Conservation (phyloP, 441 rosid species). For the Rhodomyrtus psidioides region DNA sequence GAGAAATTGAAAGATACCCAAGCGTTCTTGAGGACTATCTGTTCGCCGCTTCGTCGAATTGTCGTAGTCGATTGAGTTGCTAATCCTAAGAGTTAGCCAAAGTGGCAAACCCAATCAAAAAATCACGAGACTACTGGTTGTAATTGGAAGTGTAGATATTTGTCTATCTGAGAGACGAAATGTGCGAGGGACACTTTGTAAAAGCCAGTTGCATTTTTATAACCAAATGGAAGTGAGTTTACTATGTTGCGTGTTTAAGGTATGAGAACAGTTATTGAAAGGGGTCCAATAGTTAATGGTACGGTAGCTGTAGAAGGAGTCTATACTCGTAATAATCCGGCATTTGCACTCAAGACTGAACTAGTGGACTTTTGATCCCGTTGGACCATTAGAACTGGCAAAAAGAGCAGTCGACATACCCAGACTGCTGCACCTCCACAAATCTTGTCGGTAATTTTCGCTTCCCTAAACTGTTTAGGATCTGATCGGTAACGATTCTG, state of each 20-base stretch:
- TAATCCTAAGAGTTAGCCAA: not conserved
- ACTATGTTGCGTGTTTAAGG: not conserved
- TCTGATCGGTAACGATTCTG: too few species aligned
- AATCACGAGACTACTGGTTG: not conserved
- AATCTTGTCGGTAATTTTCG: not conserved
- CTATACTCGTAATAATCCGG: not conserved
- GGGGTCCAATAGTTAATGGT: not conserved
- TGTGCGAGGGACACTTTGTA: too few species aligned
- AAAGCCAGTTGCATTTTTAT: too few species aligned
- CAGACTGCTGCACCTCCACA: not conserved
- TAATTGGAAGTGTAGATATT: not conserved
- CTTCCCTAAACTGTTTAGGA: too few species aligned
- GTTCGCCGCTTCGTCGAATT: not conserved
- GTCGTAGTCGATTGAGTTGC: not conserved
- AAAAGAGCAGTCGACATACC: not conserved
- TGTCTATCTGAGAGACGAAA: not conserved
- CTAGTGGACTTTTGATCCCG: too few species aligned
- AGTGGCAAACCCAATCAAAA: not conserved
- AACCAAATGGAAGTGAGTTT: not conserved
- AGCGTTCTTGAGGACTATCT: not conserved
- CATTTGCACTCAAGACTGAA: not conserved
- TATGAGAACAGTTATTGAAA: not conserved
- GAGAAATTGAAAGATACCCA: not conserved
- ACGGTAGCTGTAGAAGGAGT: not conserved
- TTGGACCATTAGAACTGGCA: not conserved